Evolutionary conservation across 129 eudicot species (phyloP), one percentile per base, ranked within the genome.

Genomic region (Lonicera japonica): DNA sequence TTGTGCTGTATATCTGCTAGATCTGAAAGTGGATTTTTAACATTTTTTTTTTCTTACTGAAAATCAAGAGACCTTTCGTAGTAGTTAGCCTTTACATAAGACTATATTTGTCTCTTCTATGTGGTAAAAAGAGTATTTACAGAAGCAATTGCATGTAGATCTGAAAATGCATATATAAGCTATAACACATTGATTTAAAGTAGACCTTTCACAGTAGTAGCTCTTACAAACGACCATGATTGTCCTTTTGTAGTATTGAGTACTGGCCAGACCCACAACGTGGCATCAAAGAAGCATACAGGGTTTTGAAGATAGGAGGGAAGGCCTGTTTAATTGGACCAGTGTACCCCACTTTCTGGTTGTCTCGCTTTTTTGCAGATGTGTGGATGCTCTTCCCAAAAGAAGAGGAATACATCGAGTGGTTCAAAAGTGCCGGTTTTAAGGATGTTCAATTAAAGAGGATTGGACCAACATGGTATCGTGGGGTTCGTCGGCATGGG

Each of bases 221-320:
- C 36, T 36, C 69, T 59, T 58, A 65, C 0, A 64, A 54, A 25
- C 5, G 56, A 70, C 21, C 58, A n/a, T 79, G 61, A 64, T 61
- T 36, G 12, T 58, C 25, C 63, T 21, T 29, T 82, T 23, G 47
- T 80, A 94, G 99, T 68, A 94, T 94, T 47, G 99, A 88, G 85
- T 88, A 94, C 83, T 94, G 99, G 99, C 99, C 96, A 11, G 99
- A 94, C 74, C 99, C 99, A 19, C 96, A 94, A 73, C 79, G 99
- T 57, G 99, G 99, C 65, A 79, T 94, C 74, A 88, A 65, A 82
- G 99, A 94, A 79, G 99, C 96, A 68, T 94, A 88, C 79, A 81
- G 96, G 67, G 99, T 94, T 38, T 36, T 94, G 65, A 94, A 86
- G 69, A 62, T 68, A 56, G 95, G 92, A 48, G 96, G 99, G 52